These are phyloP conservation scores for Teunomyces kruisii DNA, from an alignment of 805 yeast genomes.

Conservation along the genomic window DNA sequence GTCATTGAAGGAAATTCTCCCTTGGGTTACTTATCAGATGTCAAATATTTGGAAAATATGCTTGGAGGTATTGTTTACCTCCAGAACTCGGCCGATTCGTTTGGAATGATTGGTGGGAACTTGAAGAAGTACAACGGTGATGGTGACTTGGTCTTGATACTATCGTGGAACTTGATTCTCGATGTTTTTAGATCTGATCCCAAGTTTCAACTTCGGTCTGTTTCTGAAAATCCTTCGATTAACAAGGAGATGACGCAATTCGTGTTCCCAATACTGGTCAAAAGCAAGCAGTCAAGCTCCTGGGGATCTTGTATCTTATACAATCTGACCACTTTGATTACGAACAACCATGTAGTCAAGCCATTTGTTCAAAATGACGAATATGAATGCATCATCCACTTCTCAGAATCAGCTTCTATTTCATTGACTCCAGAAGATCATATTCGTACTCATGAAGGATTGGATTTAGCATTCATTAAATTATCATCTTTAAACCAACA, in stretches of 20 bases:
- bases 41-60: slow-evolving; percentile 47
- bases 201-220: neutral
- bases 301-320: slow-evolving; percentile 49
- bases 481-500: slow-evolving; percentile 12
- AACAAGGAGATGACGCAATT: neutral
- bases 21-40: slow-evolving; percentile 35
- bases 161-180: slow-evolving; percentile 26
- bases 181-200: neutral
- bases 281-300: slow-evolving; percentile 5
- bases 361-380: slow-evolving; percentile 9
- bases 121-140: slow-evolving; percentile 42
- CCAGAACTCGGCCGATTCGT: slow-evolving; percentile 8
- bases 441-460: slow-evolving; percentile 22
- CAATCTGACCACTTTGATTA: slow-evolving; percentile 29
- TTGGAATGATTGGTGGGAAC: slow-evolving; percentile 43
- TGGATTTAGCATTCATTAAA: slow-evolving; percentile 41
- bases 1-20: slow-evolving; percentile 13
- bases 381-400: neutral
- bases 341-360: slow-evolving; percentile 43
- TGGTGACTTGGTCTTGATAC: slow-evolving; percentile 41
- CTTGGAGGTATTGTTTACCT: slow-evolving; percentile 35
- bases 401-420: neutral
- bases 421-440: slow-evolving; percentile 13
- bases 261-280: slow-evolving; percentile 16
- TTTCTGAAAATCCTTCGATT: neutral